Base-by-base conservation (phyloP, 2,329 filamentous ascomycete genomes). In the Passalora sequoiae region DNA sequence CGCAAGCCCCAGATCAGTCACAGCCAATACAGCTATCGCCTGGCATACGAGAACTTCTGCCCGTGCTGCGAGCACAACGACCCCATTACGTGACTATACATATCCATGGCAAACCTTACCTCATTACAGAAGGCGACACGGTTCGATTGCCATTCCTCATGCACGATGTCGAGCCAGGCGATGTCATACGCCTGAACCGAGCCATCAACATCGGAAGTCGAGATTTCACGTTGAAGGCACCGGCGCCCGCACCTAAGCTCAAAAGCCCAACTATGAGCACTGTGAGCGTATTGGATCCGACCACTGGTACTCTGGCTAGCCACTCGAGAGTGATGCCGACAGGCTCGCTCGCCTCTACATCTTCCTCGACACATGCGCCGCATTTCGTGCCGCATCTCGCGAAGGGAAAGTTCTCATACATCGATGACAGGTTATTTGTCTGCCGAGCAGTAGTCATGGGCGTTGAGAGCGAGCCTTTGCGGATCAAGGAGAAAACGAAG, bases 391-490 rank as follows among this genome's bases (percentile, higher is more conserved):
- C 67, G 27, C 66, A 68, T 25, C 55, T 65, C 21, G 61, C 61
- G 10, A 61, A 65, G 49, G 64, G 61, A 16, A 63, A 62, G 51
- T 53, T 53, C 36, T 46, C 47, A 6, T 91, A 85, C 62, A 69
- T 97, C 50, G 89, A 96, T 64, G 84, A 91, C 66, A 70, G 80
- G 41, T 67, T 95, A 45, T 97, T 89, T 59, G 84, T 86, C 63
- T 95, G 89, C 66, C 78, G 89, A 46, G 87, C 89, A 12, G 80
- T 83, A 24, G 89, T 98, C 19, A 76, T 92, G 50, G 91, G 89
- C 4, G 79, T 84, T 5, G 92, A 97, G 69, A 78, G 80, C 44
- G 72, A 85, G 80, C 74, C 74, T 31, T 64, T 76, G 70, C 58
- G 71, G 42, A 60, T 75, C 27, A 71, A 69, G 60, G 71, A 75